Evolutionary conservation across 805 yeast genomes (phyloP), one percentile per base, ranked within the genome.

Genomic region (Starmerella gropengiesseri): DNA sequence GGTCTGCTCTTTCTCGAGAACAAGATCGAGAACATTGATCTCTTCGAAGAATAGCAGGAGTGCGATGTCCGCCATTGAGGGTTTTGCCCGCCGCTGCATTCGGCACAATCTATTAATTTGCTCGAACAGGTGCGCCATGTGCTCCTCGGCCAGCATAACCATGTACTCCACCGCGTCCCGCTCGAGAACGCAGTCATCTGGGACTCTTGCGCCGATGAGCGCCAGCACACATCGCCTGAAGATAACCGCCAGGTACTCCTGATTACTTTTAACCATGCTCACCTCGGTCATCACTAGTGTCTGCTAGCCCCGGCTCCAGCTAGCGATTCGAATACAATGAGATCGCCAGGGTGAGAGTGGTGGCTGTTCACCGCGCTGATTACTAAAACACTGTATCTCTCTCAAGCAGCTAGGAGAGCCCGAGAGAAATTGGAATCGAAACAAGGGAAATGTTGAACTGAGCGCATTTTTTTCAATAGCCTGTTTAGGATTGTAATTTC

Each of bases 71-170:
- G 51, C 56, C 7, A 60, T 44, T 5, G 59, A 42, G 6, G 68
- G 67, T 34, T 37, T 47, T 7, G 39, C 18, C 17, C 68, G 56
- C 30, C 68, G 54, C 50, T 64, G 68, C 37, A 60, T 47, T 31
- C 42, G 49, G 7, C 61, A 42, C 9, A 57, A 19, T 22, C 53
- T 46, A 37, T 53, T 57, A 28, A 64, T 46, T 25, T 52, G 50
- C 7, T 53, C 26, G 31, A 48, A 49, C 14, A 61, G 45, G 43
- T 51, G 51, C 22, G 46, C 41, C 53, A 62, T 46, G 25, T 55
- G 50, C 37, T 43, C 39, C 49, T 62, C 65, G n/a, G 64, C 63
- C n/a, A 60, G 54, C 19, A 47, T 26, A 2, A 55, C 51, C 11
- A 61, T 33, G 44, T 52, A 51, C 36, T 60, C 61, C 28, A 59